Base-by-base conservation (phyloP, 306 rosid genomes). In the Gleditsia sinensis region DNA sequence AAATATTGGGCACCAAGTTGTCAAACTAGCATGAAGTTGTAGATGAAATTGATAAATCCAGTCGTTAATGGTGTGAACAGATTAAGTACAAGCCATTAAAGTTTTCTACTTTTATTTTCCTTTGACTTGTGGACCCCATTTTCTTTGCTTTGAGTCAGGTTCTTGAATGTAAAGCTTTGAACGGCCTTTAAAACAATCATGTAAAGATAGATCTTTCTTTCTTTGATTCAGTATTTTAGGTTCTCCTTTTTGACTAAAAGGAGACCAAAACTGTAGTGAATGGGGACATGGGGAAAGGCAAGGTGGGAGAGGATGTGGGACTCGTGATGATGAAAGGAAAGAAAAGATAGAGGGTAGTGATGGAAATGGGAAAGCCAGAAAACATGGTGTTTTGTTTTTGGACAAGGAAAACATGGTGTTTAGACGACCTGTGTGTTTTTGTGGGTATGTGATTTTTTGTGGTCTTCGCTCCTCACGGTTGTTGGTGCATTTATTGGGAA, bases 251-350 rank as follows among this genome's bases (percentile, higher is more conserved):
- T 86, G 85, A 85, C 88, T 74, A 20, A 37, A 67, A 58, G 81
- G 75, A 83, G 83, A 69, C 78, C 84, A 24, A 57, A 57, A 70
- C 68, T 78, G 78, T 63, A 48, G 72, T 32, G 71, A 82, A 82
- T 83, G 85, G 82, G 79, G 83, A 73, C 86, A 67, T 28, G 45
- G 60, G 75, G 84, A 74, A 72, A 76, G 67, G 88, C n/a, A 84
- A 77, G 57, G 80, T 55, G 67, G 91, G 87, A 76, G 67, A 86
- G n/a, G 82, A 77, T 51, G 80, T 55, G 67, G 91, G 87, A 56
- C 84, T 70, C 30, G 83, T 59, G 84, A 83, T 83, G 85, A 86
- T 88, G 90, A 90, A 77, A 80, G 87, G 69, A 62, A 68, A 55
- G 82, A 77, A 54, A 69, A 75, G 36, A 61, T 32, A 39, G 20